Evolutionary conservation across 169 alveolate genomes (phyloP).

Genomic region (Plasmodium sp.): DNA sequence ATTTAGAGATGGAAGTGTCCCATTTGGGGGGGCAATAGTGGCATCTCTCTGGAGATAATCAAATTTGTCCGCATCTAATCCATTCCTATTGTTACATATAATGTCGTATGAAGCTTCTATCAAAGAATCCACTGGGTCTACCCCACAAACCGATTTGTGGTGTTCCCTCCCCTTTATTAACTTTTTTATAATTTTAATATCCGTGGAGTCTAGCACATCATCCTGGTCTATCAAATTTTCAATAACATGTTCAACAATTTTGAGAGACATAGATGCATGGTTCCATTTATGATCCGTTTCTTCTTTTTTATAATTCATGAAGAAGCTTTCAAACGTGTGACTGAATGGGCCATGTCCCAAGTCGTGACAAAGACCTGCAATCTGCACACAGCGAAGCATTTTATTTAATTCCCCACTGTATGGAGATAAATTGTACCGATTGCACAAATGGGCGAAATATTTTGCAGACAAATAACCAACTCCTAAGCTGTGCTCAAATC

Average conservation of each 20-base stretch:
- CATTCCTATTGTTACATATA: slow-evolving; percentile 90
- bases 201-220: slow-evolving; percentile 70
- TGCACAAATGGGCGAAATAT: slow-evolving; percentile 81
- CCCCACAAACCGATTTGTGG: slow-evolving; percentile 19
- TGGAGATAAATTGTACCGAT: slow-evolving; percentile 49
- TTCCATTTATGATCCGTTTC: slow-evolving; percentile 77
- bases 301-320: slow-evolving; percentile 32
- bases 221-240: slow-evolving; percentile 59
- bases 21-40: slow-evolving; percentile 81
- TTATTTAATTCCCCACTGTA: slow-evolving; percentile 42
- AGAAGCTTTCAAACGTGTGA: slow-evolving; percentile 89
- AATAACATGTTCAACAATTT: slow-evolving; percentile 79
- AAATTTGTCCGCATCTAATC: slow-evolving; percentile 93
- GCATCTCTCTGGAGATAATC: slow-evolving; percentile 94
- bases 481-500: slow-evolving; percentile 94
- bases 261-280: slow-evolving; percentile 83
- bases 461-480: slow-evolving; percentile 87
- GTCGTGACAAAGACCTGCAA: slow-evolving; percentile 94
- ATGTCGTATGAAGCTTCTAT: slow-evolving; percentile 90
- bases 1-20: slow-evolving; percentile 63
- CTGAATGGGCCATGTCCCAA: slow-evolving; percentile 95
- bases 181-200: slow-evolving; percentile 45
- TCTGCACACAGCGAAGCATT: slow-evolving; percentile 83
- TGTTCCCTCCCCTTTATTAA: slow-evolving; percentile 42
- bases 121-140: slow-evolving; percentile 77